Evolutionary conservation across 1,139 yeast species (phyloP), one percentile per base, ranked within the genome.

Genomic region (Blastobotrys malaysiensis): DNA sequence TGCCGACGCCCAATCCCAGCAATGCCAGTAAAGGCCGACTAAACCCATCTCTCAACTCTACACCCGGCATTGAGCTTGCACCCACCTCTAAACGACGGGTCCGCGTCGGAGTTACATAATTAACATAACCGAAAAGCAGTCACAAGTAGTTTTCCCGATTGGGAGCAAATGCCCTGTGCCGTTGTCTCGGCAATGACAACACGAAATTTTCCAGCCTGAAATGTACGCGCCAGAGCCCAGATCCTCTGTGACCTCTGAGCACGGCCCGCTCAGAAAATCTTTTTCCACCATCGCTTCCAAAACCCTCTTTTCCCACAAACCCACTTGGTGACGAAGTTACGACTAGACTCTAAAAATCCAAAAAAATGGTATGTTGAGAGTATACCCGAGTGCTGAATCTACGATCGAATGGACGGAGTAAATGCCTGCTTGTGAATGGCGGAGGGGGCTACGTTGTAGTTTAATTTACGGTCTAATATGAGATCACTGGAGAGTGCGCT

Each of bases 161-260:
- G 39, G 39, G 39, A 31, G 39, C 4, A n/a, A 3, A 7, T 3
- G n/a, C 39, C 39, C 39, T 31, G 39, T 31, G 39, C 39, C 39
- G 39, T 31, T 31, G 39, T 31, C 39, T 31, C 39, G 39, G 39
- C 39, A n/a, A 31, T 31, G 39, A 6, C 39, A 31, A 31, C 39
- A 31, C 39, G 39, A 31, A 31, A 31, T 31, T 31, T 31, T 31
- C 39, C 39, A 31, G 39, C 11, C 39, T 7, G 7, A 31, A 16
- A 31, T 31, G 16, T 31, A 31, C 39, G 39, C 39, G 16, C n/a
- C 7, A 7, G 16, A 7, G n/a, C 39, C 39, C 39, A 31, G 39
- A 31, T 31, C 39, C 39, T 31, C 39, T 31, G 39, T 31, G 39
- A 31, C 39, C 39, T 31, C 39, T 31, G 39, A 31, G 39, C 39